Conservation (phyloP, 2,329 filamentous ascomycete species). For the Leptographium lundbergii region DNA sequence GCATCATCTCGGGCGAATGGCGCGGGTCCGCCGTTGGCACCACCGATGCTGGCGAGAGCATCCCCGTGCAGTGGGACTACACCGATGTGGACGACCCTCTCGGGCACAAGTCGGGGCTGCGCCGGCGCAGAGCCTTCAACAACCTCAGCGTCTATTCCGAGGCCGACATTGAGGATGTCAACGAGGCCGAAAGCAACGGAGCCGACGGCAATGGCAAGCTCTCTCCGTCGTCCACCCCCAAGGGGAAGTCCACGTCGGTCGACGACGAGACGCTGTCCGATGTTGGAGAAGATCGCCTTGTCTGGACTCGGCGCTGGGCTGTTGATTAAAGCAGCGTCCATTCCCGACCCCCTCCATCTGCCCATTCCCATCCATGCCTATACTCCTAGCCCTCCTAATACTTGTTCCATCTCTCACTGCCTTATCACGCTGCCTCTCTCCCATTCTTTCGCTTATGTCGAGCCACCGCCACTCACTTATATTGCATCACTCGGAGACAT, state of each 20-base stretch:
- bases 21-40: constrained; percentile 42
- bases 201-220: not conserved
- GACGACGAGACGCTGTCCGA: constrained; percentile 6
- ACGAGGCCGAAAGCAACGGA: constrained; percentile 6
- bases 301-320: constrained; percentile 11
- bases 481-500: constrained; percentile 2
- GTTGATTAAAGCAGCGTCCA: constrained; percentile 5
- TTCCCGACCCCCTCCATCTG: not conserved
- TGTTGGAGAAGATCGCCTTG: constrained; percentile 6
- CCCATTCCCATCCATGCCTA: not conserved
- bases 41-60: constrained; percentile 38
- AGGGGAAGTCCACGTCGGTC: not conserved
- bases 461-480: constrained; percentile 4
- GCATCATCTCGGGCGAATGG: constrained; percentile 55
- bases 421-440: not conserved
- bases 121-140: not conserved
- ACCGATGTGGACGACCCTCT: constrained; percentile 30
- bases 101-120: constrained; percentile 7
- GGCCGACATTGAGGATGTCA: constrained; percentile 8
- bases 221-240: not conserved
- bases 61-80: constrained; percentile 50
- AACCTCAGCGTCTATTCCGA: constrained; percentile 6
- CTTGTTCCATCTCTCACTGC: not conserved
- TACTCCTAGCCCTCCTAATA: not conserved
- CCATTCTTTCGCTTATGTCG: not conserved